A percentile compares a stretch with the other conserved stretches of the same genome.
These are phyloP conservation scores for Polygonum aviculare DNA, from an alignment of 148 eudicot species.

Conservation along the genomic window DNA sequence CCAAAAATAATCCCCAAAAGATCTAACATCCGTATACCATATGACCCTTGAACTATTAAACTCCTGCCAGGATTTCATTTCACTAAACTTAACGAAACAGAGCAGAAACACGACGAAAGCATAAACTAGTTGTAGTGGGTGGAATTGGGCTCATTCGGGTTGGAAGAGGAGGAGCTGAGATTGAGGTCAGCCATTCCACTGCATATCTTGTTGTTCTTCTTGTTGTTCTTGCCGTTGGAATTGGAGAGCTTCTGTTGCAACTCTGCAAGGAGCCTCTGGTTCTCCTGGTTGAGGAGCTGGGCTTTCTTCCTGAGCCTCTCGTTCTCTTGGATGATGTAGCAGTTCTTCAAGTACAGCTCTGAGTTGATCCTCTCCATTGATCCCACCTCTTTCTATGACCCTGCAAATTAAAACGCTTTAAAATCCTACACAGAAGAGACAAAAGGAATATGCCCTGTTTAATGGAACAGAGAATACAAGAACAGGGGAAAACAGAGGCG, in stretches of 20 bases:
- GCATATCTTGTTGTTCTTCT: background rate
- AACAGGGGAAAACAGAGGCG: background rate
- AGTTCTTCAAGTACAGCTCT: conserved; percentile 49
- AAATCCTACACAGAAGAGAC: background rate
- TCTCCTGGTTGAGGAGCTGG: conserved; percentile 47
- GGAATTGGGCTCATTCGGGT: background rate
- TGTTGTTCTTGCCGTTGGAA: background rate
- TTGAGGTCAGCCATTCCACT: background rate
- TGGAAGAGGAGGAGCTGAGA: conserved; percentile 6
- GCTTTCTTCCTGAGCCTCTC: conserved; percentile 56
- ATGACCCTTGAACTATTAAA: background rate
- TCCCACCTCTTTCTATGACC: background rate
- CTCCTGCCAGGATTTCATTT: background rate
- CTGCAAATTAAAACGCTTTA: background rate
- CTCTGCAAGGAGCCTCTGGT: conserved; percentile 38
- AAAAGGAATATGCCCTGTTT: no score
- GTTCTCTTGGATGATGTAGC: conserved; percentile 55
- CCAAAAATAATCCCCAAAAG: background rate
- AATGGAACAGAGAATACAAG: background rate
- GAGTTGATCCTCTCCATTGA: conserved; percentile 32
- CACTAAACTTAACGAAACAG: background rate
- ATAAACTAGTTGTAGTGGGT: background rate
- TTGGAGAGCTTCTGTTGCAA: conserved; percentile 29
- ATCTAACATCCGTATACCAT: background rate
- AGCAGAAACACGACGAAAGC: background rate